Percentiles rank a stretch among this genome's conserved stretches.
Conservation (phyloP, 2,329 filamentous ascomycete genomes). For the Ceratocystis variospora region DNA sequence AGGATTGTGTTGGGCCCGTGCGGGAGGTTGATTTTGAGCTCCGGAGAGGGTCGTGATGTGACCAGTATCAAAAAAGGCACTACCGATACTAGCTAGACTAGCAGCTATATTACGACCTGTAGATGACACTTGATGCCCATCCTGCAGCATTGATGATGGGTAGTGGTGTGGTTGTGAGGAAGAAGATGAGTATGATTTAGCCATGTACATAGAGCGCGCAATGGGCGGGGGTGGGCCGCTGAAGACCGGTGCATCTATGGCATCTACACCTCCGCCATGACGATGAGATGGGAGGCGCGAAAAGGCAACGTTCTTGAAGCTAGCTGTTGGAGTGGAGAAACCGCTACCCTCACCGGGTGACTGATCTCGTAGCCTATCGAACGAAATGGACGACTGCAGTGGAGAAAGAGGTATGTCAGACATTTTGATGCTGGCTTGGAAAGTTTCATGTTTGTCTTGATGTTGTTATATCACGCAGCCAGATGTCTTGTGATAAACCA, state of each 20-base stretch:
- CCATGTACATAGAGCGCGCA: conserved; percentile 29
- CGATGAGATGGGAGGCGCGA: conserved; percentile 6
- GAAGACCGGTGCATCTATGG: conserved; percentile 28
- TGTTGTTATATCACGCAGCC: too few species aligned
- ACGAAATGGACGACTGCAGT: not conserved
- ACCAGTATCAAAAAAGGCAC: conserved; percentile 29
- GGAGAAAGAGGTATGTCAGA: conserved; percentile 14
- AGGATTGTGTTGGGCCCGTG: conserved; percentile 19
- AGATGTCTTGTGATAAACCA: too few species aligned
- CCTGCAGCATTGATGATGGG: conserved; percentile 17
- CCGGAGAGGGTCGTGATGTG: conserved; percentile 18
- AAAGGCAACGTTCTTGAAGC: conserved; percentile 14
- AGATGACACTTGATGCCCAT: conserved; percentile 5
- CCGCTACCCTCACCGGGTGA: not conserved
- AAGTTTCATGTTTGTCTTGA: too few species aligned
- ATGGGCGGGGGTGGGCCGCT: conserved; percentile 40
- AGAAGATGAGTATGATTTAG: not conserved
- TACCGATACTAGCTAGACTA: conserved; percentile 22
- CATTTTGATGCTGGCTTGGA: conserved; percentile 5
- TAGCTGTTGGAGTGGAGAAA: not conserved
- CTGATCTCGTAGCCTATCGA: not conserved
- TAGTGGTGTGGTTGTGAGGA: conserved; percentile 22
- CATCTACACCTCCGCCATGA: not conserved
- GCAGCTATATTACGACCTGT: conserved; percentile 11
- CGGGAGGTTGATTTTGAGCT: not conserved